Percentiles rank a stretch among this genome's conserved stretches.
Conservation (phyloP, 768 basidiomycete species). For the Phallus indusiatus region DNA sequence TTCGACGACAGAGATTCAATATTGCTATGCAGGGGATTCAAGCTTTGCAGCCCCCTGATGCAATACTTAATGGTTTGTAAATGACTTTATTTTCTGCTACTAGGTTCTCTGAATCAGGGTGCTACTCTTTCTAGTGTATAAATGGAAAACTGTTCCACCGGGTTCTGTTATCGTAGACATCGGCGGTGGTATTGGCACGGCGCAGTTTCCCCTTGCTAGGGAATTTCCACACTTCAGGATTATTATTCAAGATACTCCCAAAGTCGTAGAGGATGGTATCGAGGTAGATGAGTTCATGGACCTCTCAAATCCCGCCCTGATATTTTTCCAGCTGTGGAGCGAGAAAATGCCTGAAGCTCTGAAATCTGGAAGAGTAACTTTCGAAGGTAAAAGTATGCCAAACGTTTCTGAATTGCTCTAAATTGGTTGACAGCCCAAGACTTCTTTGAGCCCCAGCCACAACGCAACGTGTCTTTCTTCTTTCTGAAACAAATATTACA, state of each 20-base stretch:
- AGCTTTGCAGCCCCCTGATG: slow-evolving; percentile 12
- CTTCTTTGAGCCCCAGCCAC: slow-evolving; percentile 10
- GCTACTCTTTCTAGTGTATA: slow-evolving; percentile 12
- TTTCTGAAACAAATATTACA: slow-evolving; percentile 11
- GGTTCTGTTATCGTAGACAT: slow-evolving; percentile 17
- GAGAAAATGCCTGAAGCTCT: slow-evolving; percentile 1
- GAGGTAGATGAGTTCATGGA: neutral
- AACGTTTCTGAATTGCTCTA: neutral
- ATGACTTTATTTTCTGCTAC: neutral
- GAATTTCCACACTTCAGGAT: slow-evolving; percentile 9
- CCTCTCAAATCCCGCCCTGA: neutral
- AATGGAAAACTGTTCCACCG: slow-evolving; percentile 14
- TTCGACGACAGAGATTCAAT: slow-evolving; percentile 13
- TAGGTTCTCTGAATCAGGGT: neutral
- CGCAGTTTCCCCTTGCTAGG: slow-evolving; percentile 8
- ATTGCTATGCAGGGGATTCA: slow-evolving; percentile 15
- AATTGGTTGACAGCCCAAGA: slow-evolving; percentile 1
- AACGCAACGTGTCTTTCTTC: slow-evolving; percentile 10
- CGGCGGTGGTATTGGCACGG: slow-evolving; percentile 15
- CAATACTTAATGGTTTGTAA: slow-evolving; percentile 14
- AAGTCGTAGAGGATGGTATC: slow-evolving; percentile 11
- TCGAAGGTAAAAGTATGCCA: neutral
- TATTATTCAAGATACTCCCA: slow-evolving; percentile 14
- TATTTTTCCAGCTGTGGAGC: neutral
- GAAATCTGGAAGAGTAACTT: neutral